Evolutionary conservation across 2,329 filamentous ascomycete species (phyloP).

Genomic region (Lachnellula cervina): DNA sequence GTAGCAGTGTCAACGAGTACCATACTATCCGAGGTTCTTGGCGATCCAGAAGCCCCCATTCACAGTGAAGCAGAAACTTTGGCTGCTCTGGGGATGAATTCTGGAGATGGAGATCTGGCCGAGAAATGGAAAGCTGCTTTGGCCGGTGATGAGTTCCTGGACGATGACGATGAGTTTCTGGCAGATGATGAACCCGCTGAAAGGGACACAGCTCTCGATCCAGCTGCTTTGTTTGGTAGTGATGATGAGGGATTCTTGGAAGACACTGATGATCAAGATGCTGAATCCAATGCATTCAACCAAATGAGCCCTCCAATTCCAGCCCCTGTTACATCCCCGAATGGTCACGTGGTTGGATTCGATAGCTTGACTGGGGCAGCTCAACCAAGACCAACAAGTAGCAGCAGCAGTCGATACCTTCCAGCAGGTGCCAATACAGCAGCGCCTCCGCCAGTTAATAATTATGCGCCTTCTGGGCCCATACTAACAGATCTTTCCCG

Average conservation of each 20-base stretch:
- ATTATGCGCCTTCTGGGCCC: constrained; percentile 27
- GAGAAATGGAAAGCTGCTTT: constrained; percentile 82
- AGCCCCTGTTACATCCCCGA: constrained; percentile 24
- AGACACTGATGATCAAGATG: constrained; percentile 34
- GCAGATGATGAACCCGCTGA: constrained; percentile 44
- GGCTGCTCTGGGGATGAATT: constrained; percentile 29
- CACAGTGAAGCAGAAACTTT: constrained; percentile 27
- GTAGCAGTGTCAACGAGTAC: constrained; percentile 25
- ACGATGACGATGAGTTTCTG: constrained; percentile 54
- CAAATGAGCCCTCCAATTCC: constrained; percentile 26
- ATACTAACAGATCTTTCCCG: constrained; percentile 29
- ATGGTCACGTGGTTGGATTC: constrained; percentile 29
- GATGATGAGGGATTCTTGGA: constrained; percentile 84
- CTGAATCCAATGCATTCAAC: constrained; percentile 24
- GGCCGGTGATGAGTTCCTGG: constrained; percentile 61
- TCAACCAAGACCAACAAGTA: constrained; percentile 14
- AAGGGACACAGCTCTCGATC: constrained; percentile 45
- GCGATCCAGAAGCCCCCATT: constrained; percentile 22
- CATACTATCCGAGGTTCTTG: constrained; percentile 23
- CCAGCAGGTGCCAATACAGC: constrained; percentile 19
- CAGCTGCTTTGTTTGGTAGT: constrained; percentile 66
- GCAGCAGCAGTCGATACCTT: constrained; percentile 26
- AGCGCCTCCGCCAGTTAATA: constrained; percentile 14
- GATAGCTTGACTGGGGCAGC: constrained; percentile 13
- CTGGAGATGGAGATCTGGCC: constrained; percentile 56